Evolutionary conservation across 1,139 yeast species (phyloP).

Genomic region (Hansenula anomala): DNA sequence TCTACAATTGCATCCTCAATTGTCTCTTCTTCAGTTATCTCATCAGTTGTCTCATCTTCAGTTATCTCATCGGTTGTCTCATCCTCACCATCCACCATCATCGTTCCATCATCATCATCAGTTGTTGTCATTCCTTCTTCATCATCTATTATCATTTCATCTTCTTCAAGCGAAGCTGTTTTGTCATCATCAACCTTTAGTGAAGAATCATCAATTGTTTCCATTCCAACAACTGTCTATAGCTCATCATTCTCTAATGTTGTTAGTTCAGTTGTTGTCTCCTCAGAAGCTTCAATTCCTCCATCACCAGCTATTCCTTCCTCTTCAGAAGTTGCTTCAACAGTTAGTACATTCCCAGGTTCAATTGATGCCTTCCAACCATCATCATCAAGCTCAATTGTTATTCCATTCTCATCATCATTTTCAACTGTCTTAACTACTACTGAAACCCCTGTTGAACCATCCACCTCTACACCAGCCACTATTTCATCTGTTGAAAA

Average conservation of each 20-base stretch:
- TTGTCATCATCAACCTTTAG: not conserved
- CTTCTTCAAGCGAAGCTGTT: not conserved
- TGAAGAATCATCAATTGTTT: not conserved
- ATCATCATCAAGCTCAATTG: not conserved
- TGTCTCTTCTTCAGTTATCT: not conserved
- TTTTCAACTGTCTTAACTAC: too few relatives aligned
- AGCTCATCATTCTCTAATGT: too few relatives aligned
- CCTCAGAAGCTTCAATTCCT: not conserved
- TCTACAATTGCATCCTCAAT: too few relatives aligned
- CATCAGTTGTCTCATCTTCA: too few relatives aligned
- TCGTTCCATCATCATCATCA: not conserved
- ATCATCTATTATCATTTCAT: not conserved
- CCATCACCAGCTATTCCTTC: too few relatives aligned
- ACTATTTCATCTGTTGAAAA: too few relatives aligned
- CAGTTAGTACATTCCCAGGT: not conserved
- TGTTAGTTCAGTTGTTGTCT: not conserved
- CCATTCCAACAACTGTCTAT: not conserved
- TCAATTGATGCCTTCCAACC: not conserved
- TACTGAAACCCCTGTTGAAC: not conserved
- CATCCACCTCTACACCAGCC: too few relatives aligned
- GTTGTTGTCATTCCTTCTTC: not conserved
- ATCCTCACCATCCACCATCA: too few relatives aligned
- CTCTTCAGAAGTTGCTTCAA: not conserved
- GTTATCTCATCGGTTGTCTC: too few relatives aligned
- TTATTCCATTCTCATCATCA: not conserved